These are phyloP conservation scores for Cenococcum geophilum DNA, from an alignment of 495 filamentous ascomycete genomes.

Conservation along the genomic window DNA sequence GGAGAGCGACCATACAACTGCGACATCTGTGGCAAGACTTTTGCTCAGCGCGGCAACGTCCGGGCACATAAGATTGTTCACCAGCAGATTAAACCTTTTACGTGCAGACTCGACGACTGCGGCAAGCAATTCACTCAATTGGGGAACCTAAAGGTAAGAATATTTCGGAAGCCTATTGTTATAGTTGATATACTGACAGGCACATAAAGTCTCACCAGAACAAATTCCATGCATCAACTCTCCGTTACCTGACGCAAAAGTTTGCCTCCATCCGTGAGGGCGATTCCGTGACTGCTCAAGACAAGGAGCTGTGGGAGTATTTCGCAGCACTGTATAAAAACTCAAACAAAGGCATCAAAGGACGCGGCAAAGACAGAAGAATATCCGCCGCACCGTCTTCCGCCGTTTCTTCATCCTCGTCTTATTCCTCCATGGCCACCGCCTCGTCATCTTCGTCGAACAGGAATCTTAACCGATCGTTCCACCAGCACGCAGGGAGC, in stretches of 20 bases:
- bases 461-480: constrained; percentile 12
- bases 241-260: constrained; percentile 64
- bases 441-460: constrained; percentile 5
- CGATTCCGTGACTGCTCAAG: constrained; percentile 56
- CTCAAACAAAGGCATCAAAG: constrained; percentile 89
- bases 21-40: constrained; percentile 71
- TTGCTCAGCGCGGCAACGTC: constrained; percentile 81
- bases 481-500: constrained; percentile 17
- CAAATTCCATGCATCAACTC: constrained; percentile 72
- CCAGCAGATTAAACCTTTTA: constrained; percentile 67
- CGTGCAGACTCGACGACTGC: constrained; percentile 74
- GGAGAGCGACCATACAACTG: constrained; percentile 84
- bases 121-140: constrained; percentile 81
- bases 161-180: constrained; percentile 8
- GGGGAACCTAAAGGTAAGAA: constrained; percentile 76
- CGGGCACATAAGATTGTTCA: constrained; percentile 84
- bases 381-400: constrained; percentile 23
- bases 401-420: constrained; percentile 19
- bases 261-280: constrained; percentile 61
- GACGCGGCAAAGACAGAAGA: constrained; percentile 73
- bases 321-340: constrained; percentile 88
- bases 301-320: constrained; percentile 79
- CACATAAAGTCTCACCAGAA: constrained; percentile 77
- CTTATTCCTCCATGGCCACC: constrained; percentile 8
- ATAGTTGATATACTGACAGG: background rate